phyloP scores from a whole-genome alignment of 129 eudicot species.

The Flaveria bidentis region DNA sequence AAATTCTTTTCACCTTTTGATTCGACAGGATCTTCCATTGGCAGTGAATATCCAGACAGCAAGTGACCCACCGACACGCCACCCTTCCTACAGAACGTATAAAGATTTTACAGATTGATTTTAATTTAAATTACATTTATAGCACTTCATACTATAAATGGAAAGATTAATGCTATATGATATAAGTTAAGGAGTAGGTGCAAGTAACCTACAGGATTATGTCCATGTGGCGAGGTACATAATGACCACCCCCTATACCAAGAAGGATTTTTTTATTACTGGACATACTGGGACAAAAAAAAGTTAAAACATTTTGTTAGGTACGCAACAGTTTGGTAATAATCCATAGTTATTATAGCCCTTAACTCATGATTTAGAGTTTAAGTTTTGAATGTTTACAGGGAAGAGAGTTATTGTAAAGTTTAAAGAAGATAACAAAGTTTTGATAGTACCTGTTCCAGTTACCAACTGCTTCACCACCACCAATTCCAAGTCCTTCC shows the following conservation, averaged over 20 bases:
- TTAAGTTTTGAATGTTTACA: background rate
- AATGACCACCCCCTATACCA: slow-evolving; percentile 95
- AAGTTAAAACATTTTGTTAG: slow-evolving; percentile 1
- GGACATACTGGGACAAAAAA: slow-evolving; percentile 42
- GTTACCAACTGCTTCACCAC: slow-evolving; percentile 65
- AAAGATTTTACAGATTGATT: background rate
- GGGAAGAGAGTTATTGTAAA: background rate
- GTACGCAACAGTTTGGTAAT: background rate
- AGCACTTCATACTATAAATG: background rate
- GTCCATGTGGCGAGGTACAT: slow-evolving; percentile 97
- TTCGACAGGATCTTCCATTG: slow-evolving; percentile 84
- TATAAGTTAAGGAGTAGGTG: background rate
- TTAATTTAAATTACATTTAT: background rate
- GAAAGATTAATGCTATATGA: background rate
- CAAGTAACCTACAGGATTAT: slow-evolving; percentile 56
- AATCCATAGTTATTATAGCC: background rate
- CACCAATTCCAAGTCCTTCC: slow-evolving; percentile 96
- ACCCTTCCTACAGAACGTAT: slow-evolving; percentile 46
- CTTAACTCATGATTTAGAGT: background rate
- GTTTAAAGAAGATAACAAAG: slow-evolving; percentile 1
- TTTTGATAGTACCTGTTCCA: slow-evolving; percentile 69
- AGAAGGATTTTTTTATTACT: slow-evolving; percentile 66
- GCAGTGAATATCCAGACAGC: slow-evolving; percentile 83
- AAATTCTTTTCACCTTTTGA: slow-evolving; percentile 41
- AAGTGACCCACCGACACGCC: slow-evolving; percentile 74